Conservation (phyloP, 805 yeast species). For the Saturnispora saitoi region DNA sequence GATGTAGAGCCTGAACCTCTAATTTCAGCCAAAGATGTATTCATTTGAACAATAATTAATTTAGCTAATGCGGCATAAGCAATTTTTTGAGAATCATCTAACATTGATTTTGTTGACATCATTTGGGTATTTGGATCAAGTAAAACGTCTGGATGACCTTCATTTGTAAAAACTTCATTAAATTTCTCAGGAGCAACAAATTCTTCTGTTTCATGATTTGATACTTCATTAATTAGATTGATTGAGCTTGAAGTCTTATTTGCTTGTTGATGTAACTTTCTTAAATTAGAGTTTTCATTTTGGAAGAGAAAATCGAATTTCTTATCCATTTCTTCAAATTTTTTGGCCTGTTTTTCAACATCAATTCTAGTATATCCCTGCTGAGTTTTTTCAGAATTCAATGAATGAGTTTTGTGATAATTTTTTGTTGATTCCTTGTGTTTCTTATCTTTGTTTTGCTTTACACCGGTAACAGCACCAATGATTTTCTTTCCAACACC, state of each 20-base stretch:
- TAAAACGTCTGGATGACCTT: conserved; percentile 28
- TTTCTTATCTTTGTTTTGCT: conserved; percentile 9
- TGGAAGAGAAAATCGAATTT: conserved; percentile 46
- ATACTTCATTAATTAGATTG: background rate
- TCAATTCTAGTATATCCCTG: conserved; percentile 85
- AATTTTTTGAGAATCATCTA: conserved; percentile 75
- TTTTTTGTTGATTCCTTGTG: conserved; percentile 9
- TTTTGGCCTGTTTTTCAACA: conserved; percentile 76
- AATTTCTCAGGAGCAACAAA: conserved; percentile 20
- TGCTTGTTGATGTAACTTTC: conserved; percentile 21
- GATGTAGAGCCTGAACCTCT: conserved; percentile 44
- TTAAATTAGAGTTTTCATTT: conserved; percentile 26
- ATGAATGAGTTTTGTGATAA: conserved; percentile 17
- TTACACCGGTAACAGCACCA: conserved; percentile 8
- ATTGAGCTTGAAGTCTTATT: conserved; percentile 7
- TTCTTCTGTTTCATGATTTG: conserved; percentile 10
- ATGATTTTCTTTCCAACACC: conserved; percentile 9
- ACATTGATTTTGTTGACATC: conserved; percentile 69
- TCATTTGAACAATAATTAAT: conserved; percentile 70
- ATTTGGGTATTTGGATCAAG: conserved; percentile 55
- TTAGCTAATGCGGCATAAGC: conserved; percentile 87
- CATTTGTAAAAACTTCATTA: conserved; percentile 14
- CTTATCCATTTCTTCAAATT: conserved; percentile 44
- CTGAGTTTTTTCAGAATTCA: conserved; percentile 40
- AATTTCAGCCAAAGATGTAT: conserved; percentile 60